A percentile compares a stretch with the other conserved stretches of the same genome.
These are phyloP conservation scores for Eucalyptus sp. DNA, from an alignment of 345 rosid genomes.

Conservation along the genomic window DNA sequence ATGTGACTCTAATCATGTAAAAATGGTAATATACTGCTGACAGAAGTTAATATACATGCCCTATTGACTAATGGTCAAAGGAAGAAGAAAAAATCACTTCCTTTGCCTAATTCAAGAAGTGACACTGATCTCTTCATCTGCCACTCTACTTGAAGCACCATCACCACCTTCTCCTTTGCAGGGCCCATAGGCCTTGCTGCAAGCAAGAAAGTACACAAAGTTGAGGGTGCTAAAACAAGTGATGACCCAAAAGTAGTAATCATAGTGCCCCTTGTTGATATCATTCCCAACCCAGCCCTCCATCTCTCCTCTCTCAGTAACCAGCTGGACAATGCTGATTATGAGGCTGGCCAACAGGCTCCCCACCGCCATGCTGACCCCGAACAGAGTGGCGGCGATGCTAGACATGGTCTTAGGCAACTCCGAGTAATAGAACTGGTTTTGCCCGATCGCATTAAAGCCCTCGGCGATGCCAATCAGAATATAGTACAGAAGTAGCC, in stretches of 20 bases:
- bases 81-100: background rate
- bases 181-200: conserved; percentile 78
- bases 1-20: background rate
- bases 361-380: conserved; percentile 53
- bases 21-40: background rate
- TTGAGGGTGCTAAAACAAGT: conserved; percentile 39
- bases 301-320: conserved; percentile 37
- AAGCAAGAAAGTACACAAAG: conserved; percentile 39
- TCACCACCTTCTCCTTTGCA: background rate
- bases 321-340: conserved; percentile 15
- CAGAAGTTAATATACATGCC: background rate
- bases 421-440: conserved; percentile 64
- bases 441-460: conserved; percentile 54
- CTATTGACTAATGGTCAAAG: background rate
- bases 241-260: conserved; percentile 71
- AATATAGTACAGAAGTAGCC: conserved; percentile 53
- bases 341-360: conserved; percentile 49
- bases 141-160: background rate
- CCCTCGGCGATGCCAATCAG: conserved; percentile 66
- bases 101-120: background rate
- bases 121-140: background rate
- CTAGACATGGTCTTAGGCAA: conserved; percentile 79
- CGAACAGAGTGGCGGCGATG: conserved; percentile 44
- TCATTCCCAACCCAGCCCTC: conserved; percentile 66
- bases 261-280: conserved; percentile 63